Evolutionary conservation across 192 early-diverging fungal species (phyloP), one percentile per base, ranked within the genome.

Genomic region (Rhizoclosmatium globosum): DNA sequence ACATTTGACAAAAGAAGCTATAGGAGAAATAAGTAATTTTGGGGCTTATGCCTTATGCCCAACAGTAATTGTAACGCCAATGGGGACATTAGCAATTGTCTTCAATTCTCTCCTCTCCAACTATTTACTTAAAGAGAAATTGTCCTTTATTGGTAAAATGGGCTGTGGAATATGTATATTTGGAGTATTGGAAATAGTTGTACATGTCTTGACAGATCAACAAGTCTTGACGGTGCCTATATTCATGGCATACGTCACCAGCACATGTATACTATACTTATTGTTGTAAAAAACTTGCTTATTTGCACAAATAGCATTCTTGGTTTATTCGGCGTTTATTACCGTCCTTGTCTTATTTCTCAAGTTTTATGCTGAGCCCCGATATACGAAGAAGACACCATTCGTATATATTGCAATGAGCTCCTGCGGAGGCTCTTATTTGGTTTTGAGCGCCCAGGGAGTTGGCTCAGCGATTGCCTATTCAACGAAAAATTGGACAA

Each of bases 281-380:
- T 60, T 7, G 19, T 48, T 43, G 43, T 17, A 1, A 47, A 31
- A 11, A 31, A 31, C 31, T 31, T 31, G 31, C 31, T 31, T 31
- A 31, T 31, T 31, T 31, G 31, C 39, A 69, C 4, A 19, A 17
- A 50, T 6, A 21, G 19, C 15, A 15, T 87, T 91, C 67, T 62
- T 91, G n/a, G 78, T 73, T 44, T 91, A 91, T 76, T 80, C 85
- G 60, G 75, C 73, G 38, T 44, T 89, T 19, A 82, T 77, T 39
- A 85, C 83, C 38, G 53, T 85, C 17, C 17, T 56, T 3, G 60
- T 86, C 44, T 7, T 82, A 31, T 53, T 64, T 23, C 79, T 92
- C 38, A 78, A 91, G 11, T 90, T 88, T 79, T 85, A 84, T 77
- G 50, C 90, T 15, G 86, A 77, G 9, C 92, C 92, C n/a, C 82